Conservation (phyloP, 306 rosid species). For the Cicer chorassanicum region DNA sequence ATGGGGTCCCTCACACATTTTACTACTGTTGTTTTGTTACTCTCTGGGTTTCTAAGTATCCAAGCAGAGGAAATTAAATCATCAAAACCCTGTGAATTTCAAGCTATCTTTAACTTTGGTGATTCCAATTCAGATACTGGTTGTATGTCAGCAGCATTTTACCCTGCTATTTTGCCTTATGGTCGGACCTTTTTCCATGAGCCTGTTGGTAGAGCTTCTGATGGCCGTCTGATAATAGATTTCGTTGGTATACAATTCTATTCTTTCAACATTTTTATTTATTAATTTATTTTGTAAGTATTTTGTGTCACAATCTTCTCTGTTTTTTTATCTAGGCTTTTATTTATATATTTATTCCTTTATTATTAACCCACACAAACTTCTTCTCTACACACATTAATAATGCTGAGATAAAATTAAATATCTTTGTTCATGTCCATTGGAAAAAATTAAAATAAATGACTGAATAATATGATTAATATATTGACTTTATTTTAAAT, state of each 20-base stretch:
- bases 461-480: too few species aligned
- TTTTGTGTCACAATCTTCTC: too few species aligned
- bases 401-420: too few species aligned
- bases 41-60: slow-evolving; percentile 40
- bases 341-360: too few species aligned
- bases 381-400: too few species aligned
- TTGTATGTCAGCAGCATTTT: slow-evolving; percentile 65
- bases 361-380: too few species aligned
- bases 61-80: slow-evolving; percentile 39
- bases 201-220: slow-evolving; percentile 64
- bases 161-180: slow-evolving; percentile 51
- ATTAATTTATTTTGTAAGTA: too few species aligned
- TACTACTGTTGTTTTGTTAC: slow-evolving; percentile 11
- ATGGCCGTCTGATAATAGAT: slow-evolving; percentile 77
- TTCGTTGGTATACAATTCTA: slow-evolving; percentile 56
- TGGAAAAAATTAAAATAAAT: too few species aligned
- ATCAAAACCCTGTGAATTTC: slow-evolving; percentile 49
- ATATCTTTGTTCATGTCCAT: too few species aligned
- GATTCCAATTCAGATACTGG: slow-evolving; percentile 86
- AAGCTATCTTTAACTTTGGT: slow-evolving; percentile 73
- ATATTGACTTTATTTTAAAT: too few species aligned
- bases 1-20: slow-evolving; percentile 41
- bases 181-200: slow-evolving; percentile 72
- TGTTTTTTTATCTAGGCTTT: too few species aligned
- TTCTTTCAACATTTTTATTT: background rate